phyloP scores from a whole-genome alignment of 2,329 filamentous ascomycete species.

The Bipolaris cookei region DNA sequence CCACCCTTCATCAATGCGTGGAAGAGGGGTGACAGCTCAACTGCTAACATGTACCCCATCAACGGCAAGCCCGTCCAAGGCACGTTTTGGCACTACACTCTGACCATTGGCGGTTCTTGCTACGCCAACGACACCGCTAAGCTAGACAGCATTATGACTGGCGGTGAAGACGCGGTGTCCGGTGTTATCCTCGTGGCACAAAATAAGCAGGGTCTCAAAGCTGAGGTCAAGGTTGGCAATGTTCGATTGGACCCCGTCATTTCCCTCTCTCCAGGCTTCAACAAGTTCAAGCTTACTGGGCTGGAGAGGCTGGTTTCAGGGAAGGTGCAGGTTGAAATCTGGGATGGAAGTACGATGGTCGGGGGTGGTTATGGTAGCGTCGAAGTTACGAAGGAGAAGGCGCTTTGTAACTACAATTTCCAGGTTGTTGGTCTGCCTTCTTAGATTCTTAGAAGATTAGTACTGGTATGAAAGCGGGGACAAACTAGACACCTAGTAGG shows the following conservation, averaged over 20 bases:
- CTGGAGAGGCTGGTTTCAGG: slow-evolving; percentile 16
- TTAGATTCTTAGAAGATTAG: neutral
- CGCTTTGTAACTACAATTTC: slow-evolving; percentile 28
- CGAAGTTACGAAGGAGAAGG: slow-evolving; percentile 11
- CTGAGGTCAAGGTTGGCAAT: slow-evolving; percentile 31
- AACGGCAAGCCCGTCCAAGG: slow-evolving; percentile 27
- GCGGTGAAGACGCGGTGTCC: slow-evolving; percentile 19
- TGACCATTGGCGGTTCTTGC: slow-evolving; percentile 39
- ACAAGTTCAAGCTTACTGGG: slow-evolving; percentile 31
- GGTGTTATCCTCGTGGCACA: slow-evolving; percentile 22
- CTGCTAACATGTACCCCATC: slow-evolving; percentile 28
- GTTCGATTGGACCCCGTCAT: slow-evolving; percentile 22
- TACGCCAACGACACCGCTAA: slow-evolving; percentile 54
- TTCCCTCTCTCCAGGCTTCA: slow-evolving; percentile 23
- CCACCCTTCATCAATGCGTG: slow-evolving; percentile 48
- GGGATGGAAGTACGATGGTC: slow-evolving; percentile 32
- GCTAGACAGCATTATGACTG: slow-evolving; percentile 10
- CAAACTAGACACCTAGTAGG: neutral
- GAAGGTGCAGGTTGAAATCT: slow-evolving; percentile 36
- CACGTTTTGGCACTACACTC: slow-evolving; percentile 32
- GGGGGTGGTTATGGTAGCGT: slow-evolving; percentile 23
- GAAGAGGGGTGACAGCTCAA: slow-evolving; percentile 41
- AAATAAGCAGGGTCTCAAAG: slow-evolving; percentile 25
- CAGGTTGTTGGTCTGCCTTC: neutral
- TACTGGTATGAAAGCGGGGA: neutral